phyloP scores from a whole-genome alignment of 2,329 filamentous ascomycete species.

The Apiospora rasikravindrae region DNA sequence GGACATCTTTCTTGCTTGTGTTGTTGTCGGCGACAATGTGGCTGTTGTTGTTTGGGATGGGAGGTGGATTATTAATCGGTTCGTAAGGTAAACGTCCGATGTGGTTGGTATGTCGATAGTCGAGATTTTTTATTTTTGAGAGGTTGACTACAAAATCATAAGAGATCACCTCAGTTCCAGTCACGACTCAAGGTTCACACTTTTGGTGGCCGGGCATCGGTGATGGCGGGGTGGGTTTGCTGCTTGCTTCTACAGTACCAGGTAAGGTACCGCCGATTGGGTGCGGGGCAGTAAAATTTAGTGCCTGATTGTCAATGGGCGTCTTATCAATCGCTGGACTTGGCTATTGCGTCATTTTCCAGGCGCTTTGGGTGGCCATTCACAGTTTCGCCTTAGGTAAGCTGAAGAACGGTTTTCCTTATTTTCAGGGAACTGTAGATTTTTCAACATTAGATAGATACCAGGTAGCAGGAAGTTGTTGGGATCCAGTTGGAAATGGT shows the following conservation, averaged over 20 bases:
- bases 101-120: neutral
- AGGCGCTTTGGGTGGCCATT: neutral
- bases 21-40: neutral
- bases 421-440: neutral
- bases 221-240: constrained; percentile 12
- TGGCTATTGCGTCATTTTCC: constrained; percentile 15
- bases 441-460: neutral
- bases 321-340: constrained; percentile 19
- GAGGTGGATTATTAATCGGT: neutral
- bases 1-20: constrained; percentile 65
- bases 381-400: neutral
- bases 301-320: constrained; percentile 16
- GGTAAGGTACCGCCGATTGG: neutral
- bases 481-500: neutral
- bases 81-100: neutral
- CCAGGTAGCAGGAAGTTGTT: no score
- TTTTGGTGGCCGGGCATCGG: constrained; percentile 14
- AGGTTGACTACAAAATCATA: neutral
- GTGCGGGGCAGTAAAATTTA: constrained; percentile 15
- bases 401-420: neutral
- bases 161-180: constrained; percentile 1
- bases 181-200: neutral
- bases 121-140: neutral
- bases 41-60: neutral
- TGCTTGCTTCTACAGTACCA: neutral